Evolutionary conservation across 169 alveolate genomes (phyloP).

Genomic region (Theileria annulata): DNA sequence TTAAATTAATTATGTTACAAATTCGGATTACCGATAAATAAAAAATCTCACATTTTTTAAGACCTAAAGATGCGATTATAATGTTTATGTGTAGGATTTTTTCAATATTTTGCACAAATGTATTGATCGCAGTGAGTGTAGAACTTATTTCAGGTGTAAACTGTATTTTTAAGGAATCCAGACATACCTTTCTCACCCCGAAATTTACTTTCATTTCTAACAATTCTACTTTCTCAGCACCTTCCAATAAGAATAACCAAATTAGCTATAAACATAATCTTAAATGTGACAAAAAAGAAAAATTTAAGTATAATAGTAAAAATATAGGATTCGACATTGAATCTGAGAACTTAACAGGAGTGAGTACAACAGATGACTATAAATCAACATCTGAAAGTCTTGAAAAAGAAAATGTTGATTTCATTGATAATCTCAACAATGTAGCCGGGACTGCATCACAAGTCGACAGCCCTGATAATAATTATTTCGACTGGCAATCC

Average conservation of each 20-base stretch:
- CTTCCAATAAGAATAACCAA: neutral
- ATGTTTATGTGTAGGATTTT: conserved; percentile 20
- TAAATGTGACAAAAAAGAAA: neutral
- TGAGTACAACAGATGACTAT: conserved; percentile 36
- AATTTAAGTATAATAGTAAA: neutral
- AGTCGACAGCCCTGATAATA: neutral
- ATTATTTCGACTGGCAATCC: conserved; percentile 35
- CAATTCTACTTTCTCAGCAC: neutral
- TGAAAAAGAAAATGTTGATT: conserved; percentile 50
- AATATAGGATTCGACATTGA: neutral
- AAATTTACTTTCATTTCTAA: neutral
- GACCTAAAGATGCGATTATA: neutral
- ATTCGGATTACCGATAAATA: neutral
- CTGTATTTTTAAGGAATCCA: conserved; percentile 4
- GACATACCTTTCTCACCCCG: neutral
- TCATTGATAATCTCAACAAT: conserved; percentile 35
- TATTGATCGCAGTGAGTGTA: conserved; percentile 6
- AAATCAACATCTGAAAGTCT: conserved; percentile 32
- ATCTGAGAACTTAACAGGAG: neutral
- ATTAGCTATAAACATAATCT: neutral
- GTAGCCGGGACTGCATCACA: neutral
- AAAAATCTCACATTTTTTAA: neutral
- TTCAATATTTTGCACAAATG: neutral
- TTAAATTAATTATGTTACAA: neutral
- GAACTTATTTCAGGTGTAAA: neutral